Base-by-base conservation (phyloP, 805 yeast species). In the Yueomyces sp. region DNA sequence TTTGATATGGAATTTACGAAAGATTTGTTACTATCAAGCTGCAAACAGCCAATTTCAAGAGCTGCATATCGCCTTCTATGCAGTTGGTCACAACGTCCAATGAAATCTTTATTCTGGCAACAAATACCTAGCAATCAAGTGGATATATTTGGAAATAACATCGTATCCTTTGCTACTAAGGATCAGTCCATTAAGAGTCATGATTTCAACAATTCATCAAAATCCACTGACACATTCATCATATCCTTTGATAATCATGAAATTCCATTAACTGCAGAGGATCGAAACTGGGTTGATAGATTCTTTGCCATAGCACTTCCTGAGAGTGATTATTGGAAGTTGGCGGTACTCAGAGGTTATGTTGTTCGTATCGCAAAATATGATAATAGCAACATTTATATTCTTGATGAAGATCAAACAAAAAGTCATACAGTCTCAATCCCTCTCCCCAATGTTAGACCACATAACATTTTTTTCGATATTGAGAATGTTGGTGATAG, bases 101-200 rank as follows among this genome's bases (percentile, higher is more conserved):
- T 70, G 6, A 76, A 77, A 38, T 76, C 94, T 0, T 61, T 80
- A n/a, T 88, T 90, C 54, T 88, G 96, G 96, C 75, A 79, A 48
- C 74, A 68, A 48, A 61, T 66, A 0, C 66, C 65, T 7, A 55
- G 52, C 31, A 51, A 56, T 3, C 51, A 60, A 29, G 52, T 58
- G 3, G 74, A 72, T 54, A 62, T 70, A 1, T 72, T 72, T 57
- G 78, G 77, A 3, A 70, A 67, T 44, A 62, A 60, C 3, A 50
- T 44, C 19, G 44, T 48, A 5, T 43, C 44, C 2, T 59, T 61
- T 41, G 49, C 59, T 3, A 54, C 57, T 3, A 60, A 54, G 39
- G 58, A 56, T 45, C 59, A 48, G 38, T 44, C 54, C 11, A 45
- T 53, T 2, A 52, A 52, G 34, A 57, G 54, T 36, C 59, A 60